Base-by-base conservation (phyloP, 1,139 yeast species). In the Saccharomyces hybrid region DNA sequence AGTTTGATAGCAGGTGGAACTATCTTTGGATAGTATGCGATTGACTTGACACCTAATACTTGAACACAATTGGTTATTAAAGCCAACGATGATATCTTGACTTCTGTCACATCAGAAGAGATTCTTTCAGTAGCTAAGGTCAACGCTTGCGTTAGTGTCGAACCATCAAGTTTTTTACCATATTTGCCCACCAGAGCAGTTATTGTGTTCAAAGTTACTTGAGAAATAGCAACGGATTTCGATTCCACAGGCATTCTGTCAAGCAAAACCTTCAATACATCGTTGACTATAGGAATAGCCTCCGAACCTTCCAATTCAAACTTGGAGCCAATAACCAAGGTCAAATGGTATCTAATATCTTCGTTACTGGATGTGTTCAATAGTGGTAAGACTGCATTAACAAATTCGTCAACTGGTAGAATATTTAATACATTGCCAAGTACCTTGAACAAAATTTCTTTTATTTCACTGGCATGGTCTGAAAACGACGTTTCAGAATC, bases 11-110 rank as follows among this genome's bases (percentile, higher is more conserved):
- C 77, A 13, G 88, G 88, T 13, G 93, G 90, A 56, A 93, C 81
- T 64, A 91, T 83, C 70, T 84, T 85, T 32, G 96, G 88, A 76
- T 89, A 88, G 65, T 78, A 81, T 7, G 96, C 95, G 69, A 93
- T 86, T 57, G 86, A 78, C 65, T 89, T 87, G 28, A 95, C 93
- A 50, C 99, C 99, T 52, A 91, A 72, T 16, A 82, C 79, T 54
- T 83, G 81, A 53, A 88, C 79, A 55, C 88, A 73, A 58, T 84
- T 83, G 53, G 88, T 82, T 58, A 88, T 79, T 55, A 86, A 84
- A 63, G 85, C 81, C 56, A 90, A 76, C 1, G 97, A 81, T 1
- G 96, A 81, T 50, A 93, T 80, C 47, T 84, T 76, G n/a, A 87
- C 73, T 63, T 87, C 95, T 41, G 70, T 70, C 50, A 76, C 75